phyloP scores from a whole-genome alignment of 768 basidiomycete genomes.

The Sistotremastrum niveocremeum region DNA sequence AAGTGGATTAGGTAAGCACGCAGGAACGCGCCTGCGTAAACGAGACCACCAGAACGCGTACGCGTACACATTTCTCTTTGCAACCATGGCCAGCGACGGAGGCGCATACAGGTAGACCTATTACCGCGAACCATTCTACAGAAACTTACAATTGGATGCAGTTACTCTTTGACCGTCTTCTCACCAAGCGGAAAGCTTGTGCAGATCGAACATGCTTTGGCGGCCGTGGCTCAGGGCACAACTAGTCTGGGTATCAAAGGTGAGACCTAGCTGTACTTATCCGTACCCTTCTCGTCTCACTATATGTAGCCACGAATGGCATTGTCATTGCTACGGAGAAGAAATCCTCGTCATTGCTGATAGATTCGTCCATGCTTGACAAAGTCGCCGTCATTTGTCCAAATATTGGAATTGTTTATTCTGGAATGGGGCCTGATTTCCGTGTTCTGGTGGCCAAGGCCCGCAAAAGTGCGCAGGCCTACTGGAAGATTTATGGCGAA shows the following conservation, averaged over 20 bases:
- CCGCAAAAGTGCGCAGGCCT: constrained; percentile 94
- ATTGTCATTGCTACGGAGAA: constrained; percentile 99
- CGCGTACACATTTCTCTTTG: too few relatives aligned
- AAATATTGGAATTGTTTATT: constrained; percentile 98
- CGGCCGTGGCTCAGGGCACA: constrained; percentile 88
- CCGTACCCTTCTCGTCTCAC: constrained; percentile 7
- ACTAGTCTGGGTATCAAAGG: constrained; percentile 99
- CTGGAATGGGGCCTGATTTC: constrained; percentile 99
- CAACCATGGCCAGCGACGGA: constrained; percentile 4
- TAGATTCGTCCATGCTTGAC: constrained; percentile 96
- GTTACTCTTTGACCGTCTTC: constrained; percentile 99
- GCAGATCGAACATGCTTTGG: constrained; percentile 98
- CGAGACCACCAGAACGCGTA: too few relatives aligned
- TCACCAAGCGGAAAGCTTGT: constrained; percentile 98
- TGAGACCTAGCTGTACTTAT: constrained; percentile 20
- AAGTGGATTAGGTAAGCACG: too few relatives aligned
- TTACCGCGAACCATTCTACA: background rate
- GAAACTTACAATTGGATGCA: constrained; percentile 17
- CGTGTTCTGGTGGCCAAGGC: constrained; percentile 88
- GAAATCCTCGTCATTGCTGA: constrained; percentile 94
- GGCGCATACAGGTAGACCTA: constrained; percentile 23
- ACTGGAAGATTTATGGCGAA: constrained; percentile 99
- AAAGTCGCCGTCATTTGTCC: constrained; percentile 96
- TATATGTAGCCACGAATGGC: constrained; percentile 77
- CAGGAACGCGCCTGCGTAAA: too few relatives aligned